Conservation (phyloP, 192 early-diverging fungal genomes). For the Entomortierella beljakovae region DNA sequence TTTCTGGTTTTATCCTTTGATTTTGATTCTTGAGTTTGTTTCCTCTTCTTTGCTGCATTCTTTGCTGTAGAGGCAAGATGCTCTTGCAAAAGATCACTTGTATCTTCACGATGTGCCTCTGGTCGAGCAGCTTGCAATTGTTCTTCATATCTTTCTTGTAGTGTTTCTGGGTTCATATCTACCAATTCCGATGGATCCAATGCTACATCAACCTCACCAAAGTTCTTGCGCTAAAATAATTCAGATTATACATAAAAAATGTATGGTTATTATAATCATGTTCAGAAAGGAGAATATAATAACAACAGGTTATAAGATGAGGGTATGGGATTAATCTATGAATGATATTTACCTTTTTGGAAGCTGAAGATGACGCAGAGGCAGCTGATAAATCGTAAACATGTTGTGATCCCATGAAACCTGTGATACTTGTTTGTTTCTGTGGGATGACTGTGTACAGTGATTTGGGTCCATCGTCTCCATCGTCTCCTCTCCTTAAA, state of each 20-base stretch:
- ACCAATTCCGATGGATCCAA: slow-evolving; percentile 94
- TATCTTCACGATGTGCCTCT: slow-evolving; percentile 73
- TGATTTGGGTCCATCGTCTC: slow-evolving; percentile 61
- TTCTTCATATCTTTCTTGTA: slow-evolving; percentile 84
- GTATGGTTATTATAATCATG: background rate
- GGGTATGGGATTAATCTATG: too few species aligned
- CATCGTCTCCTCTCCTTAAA: slow-evolving; percentile 55
- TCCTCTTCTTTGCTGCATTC: slow-evolving; percentile 76
- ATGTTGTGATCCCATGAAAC: slow-evolving; percentile 96
- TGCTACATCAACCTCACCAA: slow-evolving; percentile 81
- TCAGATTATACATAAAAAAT: background rate
- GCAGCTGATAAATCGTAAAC: slow-evolving; percentile 82
- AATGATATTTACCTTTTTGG: slow-evolving; percentile 47
- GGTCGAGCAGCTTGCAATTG: slow-evolving; percentile 63
- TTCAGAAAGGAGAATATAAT: background rate
- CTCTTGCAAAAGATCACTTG: slow-evolving; percentile 91
- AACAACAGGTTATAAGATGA: slow-evolving; percentile 5
- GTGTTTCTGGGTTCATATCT: slow-evolving; percentile 77
- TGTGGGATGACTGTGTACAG: slow-evolving; percentile 94
- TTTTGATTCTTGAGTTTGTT: slow-evolving; percentile 67
- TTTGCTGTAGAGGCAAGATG: slow-evolving; percentile 76
- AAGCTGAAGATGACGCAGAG: slow-evolving; percentile 56
- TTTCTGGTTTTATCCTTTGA: slow-evolving; percentile 31
- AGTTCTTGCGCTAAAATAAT: slow-evolving; percentile 62
- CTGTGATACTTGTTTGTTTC: slow-evolving; percentile 71